These are phyloP conservation scores for Colletotrichum musae DNA, from an alignment of 2,329 filamentous ascomycete species.

Conservation along the genomic window DNA sequence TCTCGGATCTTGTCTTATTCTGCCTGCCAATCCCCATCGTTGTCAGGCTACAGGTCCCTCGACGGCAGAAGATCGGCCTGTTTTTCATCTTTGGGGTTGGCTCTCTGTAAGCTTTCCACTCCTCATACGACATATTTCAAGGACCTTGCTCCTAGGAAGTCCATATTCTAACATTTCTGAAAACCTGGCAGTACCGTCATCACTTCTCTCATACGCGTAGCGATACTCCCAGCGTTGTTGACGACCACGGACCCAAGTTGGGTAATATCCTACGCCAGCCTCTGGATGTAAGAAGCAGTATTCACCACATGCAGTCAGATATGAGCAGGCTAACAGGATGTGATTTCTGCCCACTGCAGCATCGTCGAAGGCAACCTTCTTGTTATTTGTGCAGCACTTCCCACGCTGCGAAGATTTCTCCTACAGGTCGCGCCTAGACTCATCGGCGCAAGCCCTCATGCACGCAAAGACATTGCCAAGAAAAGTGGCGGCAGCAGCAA, in stretches of 20 bases:
- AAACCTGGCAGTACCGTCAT: constrained; percentile 50
- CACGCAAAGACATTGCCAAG: constrained; percentile 10
- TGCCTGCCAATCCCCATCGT: constrained; percentile 62
- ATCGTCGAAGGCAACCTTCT: constrained; percentile 54
- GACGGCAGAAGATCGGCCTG: constrained; percentile 61
- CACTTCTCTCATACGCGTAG: constrained; percentile 50
- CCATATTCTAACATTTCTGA: no score
- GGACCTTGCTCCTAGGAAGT: no score
- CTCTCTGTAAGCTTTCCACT: constrained; percentile 42
- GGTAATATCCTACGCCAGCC: constrained; percentile 46
- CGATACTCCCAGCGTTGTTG: constrained; percentile 47
- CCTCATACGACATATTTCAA: no score
- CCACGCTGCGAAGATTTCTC: constrained; percentile 54
- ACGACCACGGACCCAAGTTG: constrained; percentile 48
- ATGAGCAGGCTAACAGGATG: neutral
- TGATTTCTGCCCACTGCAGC: constrained; percentile 38
- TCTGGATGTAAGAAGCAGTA: constrained; percentile 48
- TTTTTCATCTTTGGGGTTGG: constrained; percentile 61
- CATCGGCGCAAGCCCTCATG: constrained; percentile 33
- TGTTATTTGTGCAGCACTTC: constrained; percentile 54
- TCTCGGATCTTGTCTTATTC: constrained; percentile 63
- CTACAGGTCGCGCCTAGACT: constrained; percentile 47
- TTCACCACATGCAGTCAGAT: no score
- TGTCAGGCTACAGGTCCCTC: constrained; percentile 59
- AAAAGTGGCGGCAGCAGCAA: constrained; percentile 6